Evolutionary conservation across 805 yeast species (phyloP), one percentile per base, ranked within the genome.

Genomic region (Starmera pachycereana): DNA sequence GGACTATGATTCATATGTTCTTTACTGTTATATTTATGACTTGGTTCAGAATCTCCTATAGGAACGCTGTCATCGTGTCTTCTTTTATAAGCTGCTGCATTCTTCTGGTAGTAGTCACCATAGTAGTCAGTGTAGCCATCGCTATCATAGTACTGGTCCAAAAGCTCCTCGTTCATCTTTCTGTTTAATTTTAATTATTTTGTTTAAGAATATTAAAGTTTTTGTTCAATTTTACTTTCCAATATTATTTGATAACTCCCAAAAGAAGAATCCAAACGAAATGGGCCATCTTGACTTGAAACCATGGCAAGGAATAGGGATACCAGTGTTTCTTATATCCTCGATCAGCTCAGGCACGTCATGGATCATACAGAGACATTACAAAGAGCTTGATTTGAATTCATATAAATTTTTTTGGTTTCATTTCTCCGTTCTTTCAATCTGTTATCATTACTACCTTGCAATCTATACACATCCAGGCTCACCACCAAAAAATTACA

Each of bases 401-500:
- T 18, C 50, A 48, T 12, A 52, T 50, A 37, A 31, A 51, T 43
- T 5, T 18, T 14, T 22, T 18, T 37, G 18, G 12, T n/a, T 36
- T 19, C 8, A 8, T 13, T 12, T n/a, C 30, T n/a, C 25, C 8
- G 14, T 10, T 6, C 14, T 10, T 12, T 29, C n/a, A 29, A 19
- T 27, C 31, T 16, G n/a, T 10, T 28, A 29, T 7, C 8, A 34
- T 32, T 34, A 34, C 29, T 7, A 35, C 36, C 50, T 81, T 25
- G 97, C 97, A 2, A 78, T 88, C 2, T 51, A 49, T 18, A 69
- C 64, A 4, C 61, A 66, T 9, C 89, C 97, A 0, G 97, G 97
- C 0, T 53, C 69, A 0, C 81, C 92, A 0, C 78, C 84, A 0
- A 40, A 49, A 4, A 55, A 61, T 12, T 79, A 66, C 52, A 43